Base-by-base conservation (phyloP, 805 yeast species). In the Wickerhamomyces bisporus region DNA sequence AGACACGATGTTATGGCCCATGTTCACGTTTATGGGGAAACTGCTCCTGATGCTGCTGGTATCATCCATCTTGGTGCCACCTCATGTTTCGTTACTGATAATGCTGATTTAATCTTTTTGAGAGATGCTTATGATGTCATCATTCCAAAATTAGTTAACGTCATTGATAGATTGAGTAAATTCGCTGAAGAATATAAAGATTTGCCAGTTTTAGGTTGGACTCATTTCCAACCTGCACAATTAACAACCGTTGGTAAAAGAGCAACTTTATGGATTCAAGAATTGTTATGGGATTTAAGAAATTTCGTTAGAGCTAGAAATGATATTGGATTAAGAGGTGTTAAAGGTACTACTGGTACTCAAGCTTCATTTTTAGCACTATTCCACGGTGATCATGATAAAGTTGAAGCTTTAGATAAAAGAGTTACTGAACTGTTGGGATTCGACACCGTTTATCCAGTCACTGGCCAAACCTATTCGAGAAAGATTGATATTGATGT, bases 1-100 rank as follows among this genome's bases (percentile, higher is more conserved):
- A 85, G 98, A 71, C 98, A 93, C 65, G 98, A 93, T 61, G 98
- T 93, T 53, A 93, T 93, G 98, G 96, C 98, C 40, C 98, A 93
- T 55, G 98, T 93, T 40, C 98, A 93, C 60, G 86, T 83, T 41
- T 93, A 85, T 61, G 98, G 98, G 50, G 73, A 81, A 53, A 79
- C 86, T 13, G 86, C 95, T 55, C 98, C 98, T 15, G 83, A 82
- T 6, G 98, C 98, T 26, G 91, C 98, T 26, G 98, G 98, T 51
- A 91, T 93, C 64, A 93, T 93, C 57, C 98, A 93, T 63, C 71
- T 93, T 57, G 98, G 98, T 59, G 98, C 98, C 33, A 93, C 98
- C 18, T 88, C 97, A 3, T 93, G 98, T 74, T 93, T 68, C 53
- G 98, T 93, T 41, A 93, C 98, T 34, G 98, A 93, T 64, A 93